Conservation (phyloP, 805 yeast genomes). For the Lipomyces anomalus region DNA sequence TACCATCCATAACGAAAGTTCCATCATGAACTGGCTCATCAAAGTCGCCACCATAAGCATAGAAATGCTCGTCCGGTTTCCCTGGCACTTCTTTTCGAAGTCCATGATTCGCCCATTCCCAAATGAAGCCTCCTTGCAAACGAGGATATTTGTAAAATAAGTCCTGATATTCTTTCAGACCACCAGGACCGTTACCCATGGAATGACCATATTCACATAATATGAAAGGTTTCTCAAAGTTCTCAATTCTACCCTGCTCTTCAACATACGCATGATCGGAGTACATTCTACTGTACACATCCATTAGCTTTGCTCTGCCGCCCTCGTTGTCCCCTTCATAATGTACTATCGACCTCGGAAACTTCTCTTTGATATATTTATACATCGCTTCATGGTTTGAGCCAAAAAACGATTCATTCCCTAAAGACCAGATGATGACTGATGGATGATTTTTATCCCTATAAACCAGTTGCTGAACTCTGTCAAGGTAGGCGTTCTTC, state of each 20-base stretch:
- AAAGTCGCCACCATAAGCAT: conserved; percentile 38
- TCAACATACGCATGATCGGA: conserved; percentile 27
- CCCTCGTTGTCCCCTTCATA: conserved; percentile 34
- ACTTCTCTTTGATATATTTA: conserved; percentile 27
- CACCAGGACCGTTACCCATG: conserved; percentile 40
- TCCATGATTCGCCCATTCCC: conserved; percentile 42
- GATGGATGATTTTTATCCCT: conserved; percentile 36
- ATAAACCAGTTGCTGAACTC: conserved; percentile 32
- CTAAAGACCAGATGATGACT: conserved; percentile 38
- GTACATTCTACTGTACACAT: conserved; percentile 36
- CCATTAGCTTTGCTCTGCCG: conserved; percentile 31
- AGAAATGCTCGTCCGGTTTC: conserved; percentile 21
- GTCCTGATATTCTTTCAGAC: conserved; percentile 33
- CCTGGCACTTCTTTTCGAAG: conserved; percentile 17
- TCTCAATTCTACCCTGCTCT: conserved; percentile 11
- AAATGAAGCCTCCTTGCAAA: conserved; percentile 38
- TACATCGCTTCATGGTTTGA: conserved; percentile 33
- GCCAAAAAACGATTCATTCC: conserved; percentile 38
- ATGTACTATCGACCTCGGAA: conserved; percentile 33
- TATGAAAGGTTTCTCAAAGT: conserved; percentile 31
- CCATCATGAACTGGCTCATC: conserved; percentile 36
- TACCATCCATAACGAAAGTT: conserved; percentile 37
- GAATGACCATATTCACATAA: conserved; percentile 39
- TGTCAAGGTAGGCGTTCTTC: conserved; percentile 35
- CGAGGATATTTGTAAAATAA: conserved; percentile 31